A percentile compares a stretch with the other conserved stretches of the same genome.
Evolutionary conservation across 306 rosid species (phyloP).

Genomic region (Comarum palustre): DNA sequence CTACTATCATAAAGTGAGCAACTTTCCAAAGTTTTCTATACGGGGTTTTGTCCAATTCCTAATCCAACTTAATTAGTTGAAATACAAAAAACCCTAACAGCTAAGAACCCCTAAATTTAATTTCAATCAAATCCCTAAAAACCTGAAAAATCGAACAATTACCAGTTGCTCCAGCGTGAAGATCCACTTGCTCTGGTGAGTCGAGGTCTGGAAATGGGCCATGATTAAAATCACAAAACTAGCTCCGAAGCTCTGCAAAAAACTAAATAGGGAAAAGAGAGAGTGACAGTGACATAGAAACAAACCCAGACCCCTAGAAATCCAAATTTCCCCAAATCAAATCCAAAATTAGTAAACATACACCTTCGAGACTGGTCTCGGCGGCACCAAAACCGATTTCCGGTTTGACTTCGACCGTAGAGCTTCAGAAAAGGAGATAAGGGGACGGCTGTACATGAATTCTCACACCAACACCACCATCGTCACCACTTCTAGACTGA

Average conservation of each 20-base stretch:
- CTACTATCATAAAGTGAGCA: not conserved
- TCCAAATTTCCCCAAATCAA: too few species aligned
- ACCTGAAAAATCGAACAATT: conserved; percentile 4
- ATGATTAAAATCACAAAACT: conserved; percentile 44
- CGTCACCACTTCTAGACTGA: too few species aligned
- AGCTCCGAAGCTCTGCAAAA: conserved; percentile 10
- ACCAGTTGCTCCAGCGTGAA: conserved; percentile 76
- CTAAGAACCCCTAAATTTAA: not conserved
- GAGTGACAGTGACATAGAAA: not conserved
- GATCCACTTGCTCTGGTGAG: conserved; percentile 84
- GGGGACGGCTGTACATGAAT: too few species aligned
- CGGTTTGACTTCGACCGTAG: too few species aligned
- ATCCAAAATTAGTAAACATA: too few species aligned
- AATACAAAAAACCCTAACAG: not conserved
- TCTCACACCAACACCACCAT: too few species aligned
- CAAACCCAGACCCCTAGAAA: too few species aligned
- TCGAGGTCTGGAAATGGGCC: conserved; percentile 88
- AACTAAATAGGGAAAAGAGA: not conserved
- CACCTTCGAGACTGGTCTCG: too few species aligned
- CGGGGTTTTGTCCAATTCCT: not conserved
- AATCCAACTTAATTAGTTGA: not conserved
- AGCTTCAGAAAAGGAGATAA: too few species aligned
- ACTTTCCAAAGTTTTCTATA: not conserved
- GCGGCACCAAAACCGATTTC: too few species aligned
- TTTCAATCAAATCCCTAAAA: conserved; percentile 11